Conservation (phyloP, 2,329 filamentous ascomycete species). For the Pseudogymnoascus sp. region DNA sequence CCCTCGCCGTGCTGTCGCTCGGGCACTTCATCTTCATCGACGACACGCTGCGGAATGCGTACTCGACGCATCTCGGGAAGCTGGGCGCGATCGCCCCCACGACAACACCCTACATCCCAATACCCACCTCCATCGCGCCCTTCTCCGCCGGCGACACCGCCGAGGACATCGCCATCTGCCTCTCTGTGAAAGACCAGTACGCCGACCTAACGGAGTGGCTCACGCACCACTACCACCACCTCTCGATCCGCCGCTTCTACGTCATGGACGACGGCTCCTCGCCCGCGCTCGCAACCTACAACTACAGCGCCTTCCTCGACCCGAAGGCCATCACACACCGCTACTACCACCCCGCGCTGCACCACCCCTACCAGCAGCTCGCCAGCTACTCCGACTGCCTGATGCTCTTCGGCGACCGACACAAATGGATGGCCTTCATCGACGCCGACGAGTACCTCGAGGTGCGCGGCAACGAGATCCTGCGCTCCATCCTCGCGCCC, state of each 20-base stretch:
- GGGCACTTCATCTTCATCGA: too few relatives aligned
- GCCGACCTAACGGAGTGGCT: slow-evolving; percentile 22
- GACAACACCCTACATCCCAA: too few relatives aligned
- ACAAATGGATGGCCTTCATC: slow-evolving; percentile 30
- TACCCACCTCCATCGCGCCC: neutral
- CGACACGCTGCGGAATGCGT: too few relatives aligned
- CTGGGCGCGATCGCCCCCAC: too few relatives aligned
- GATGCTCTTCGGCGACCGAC: slow-evolving; percentile 19
- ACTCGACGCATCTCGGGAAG: too few relatives aligned
- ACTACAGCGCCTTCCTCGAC: slow-evolving; percentile 16
- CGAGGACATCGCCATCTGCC: slow-evolving; percentile 23
- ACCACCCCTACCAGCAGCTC: slow-evolving; percentile 15
- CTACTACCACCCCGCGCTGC: slow-evolving; percentile 16
- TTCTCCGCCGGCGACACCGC: slow-evolving; percentile 26
- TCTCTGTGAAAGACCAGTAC: slow-evolving; percentile 20
- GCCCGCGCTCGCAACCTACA: slow-evolving; percentile 16
- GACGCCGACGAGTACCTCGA: slow-evolving; percentile 28
- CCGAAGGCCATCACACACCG: slow-evolving; percentile 21
- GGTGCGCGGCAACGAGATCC: slow-evolving; percentile 19
- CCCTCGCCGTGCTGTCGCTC: too few relatives aligned
- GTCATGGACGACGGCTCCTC: slow-evolving; percentile 24
- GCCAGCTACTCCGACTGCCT: slow-evolving; percentile 21
- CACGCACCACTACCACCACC: slow-evolving; percentile 24
- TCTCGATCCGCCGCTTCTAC: slow-evolving; percentile 24
- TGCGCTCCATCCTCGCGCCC: slow-evolving; percentile 18